Percentiles rank a stretch among this genome's conserved stretches.
Evolutionary conservation across 1,139 yeast genomes (phyloP).

Genomic region (Hemisphaericaspora xylanilytica): DNA sequence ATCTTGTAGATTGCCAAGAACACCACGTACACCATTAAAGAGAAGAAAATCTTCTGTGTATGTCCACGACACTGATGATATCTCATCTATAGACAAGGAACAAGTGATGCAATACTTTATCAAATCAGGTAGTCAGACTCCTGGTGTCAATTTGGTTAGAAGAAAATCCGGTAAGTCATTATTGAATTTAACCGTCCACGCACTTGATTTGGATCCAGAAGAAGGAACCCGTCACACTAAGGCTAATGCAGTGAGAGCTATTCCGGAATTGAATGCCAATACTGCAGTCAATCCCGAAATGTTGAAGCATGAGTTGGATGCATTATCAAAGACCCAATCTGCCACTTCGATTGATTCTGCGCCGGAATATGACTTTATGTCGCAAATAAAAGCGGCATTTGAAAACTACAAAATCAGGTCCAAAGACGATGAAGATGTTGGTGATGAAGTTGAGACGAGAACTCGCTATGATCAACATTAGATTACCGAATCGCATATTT

Average conservation of each 20-base stretch:
- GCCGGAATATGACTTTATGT: conserved; percentile 39
- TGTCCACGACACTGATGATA: conserved; percentile 23
- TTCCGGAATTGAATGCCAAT: conserved; percentile 18
- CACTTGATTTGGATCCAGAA: conserved; percentile 65
- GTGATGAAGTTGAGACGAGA: conserved; percentile 61
- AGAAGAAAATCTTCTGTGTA: conserved; percentile 27
- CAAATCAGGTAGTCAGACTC: conserved; percentile 53
- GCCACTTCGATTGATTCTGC: conserved; percentile 34
- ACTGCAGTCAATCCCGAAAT: conserved; percentile 20
- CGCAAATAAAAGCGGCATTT: conserved; percentile 55
- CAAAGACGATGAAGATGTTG: conserved; percentile 39
- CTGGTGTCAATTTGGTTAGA: conserved; percentile 49
- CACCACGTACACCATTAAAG: conserved; percentile 46
- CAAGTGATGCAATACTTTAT: conserved; percentile 29
- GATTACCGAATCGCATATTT: background rate
- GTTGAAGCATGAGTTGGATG: conserved; percentile 22
- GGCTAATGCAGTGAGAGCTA: conserved; percentile 18
- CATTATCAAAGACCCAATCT: conserved; percentile 33
- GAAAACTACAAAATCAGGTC: conserved; percentile 40
- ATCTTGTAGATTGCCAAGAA: conserved; percentile 53
- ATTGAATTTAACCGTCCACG: conserved; percentile 62
- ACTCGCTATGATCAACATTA: conserved; percentile 8
- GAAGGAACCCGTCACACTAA: conserved; percentile 34
- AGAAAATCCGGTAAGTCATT: conserved; percentile 72
- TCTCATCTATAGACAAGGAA: conserved; percentile 32